These are phyloP conservation scores for Pestalotiopsis sp. DNA, from an alignment of 2,329 filamentous ascomycete species.

Conservation along the genomic window DNA sequence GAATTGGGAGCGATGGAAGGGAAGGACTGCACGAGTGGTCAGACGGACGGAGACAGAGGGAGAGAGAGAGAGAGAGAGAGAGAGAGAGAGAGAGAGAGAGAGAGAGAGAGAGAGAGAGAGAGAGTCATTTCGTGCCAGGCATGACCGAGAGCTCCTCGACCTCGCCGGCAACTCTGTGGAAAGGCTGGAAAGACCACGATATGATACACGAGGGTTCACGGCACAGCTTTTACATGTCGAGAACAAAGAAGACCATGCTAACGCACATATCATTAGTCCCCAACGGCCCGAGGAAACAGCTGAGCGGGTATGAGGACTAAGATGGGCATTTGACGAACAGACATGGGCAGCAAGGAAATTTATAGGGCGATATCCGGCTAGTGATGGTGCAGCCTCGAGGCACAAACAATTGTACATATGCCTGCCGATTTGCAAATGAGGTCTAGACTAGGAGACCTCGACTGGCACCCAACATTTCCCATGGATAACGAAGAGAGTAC, in stretches of 20 bases:
- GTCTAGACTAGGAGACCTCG: neutral
- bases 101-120: neutral
- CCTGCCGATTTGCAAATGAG: neutral
- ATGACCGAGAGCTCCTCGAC: neutral
- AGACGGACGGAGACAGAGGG: neutral
- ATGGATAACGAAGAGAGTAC: neutral
- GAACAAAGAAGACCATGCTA: neutral
- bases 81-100: neutral
- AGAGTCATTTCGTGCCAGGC: neutral
- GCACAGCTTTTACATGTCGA: neutral
- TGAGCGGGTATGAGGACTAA: conserved; percentile 64
- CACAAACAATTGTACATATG: neutral
- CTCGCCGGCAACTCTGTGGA: no score
- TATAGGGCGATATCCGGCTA: neutral
- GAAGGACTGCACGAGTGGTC: no score
- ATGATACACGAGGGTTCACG: neutral
- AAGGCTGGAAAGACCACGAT: neutral
- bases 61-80: neutral
- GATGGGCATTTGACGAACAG: neutral
- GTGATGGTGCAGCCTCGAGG: neutral
- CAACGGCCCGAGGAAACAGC: conserved; percentile 58
- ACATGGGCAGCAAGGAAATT: neutral
- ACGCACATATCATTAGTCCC: conserved; percentile 48
- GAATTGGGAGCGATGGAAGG: no score
- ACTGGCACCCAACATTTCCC: neutral